These are phyloP conservation scores for Nemania sp. DNA, from an alignment of 2,329 filamentous ascomycete species.

Conservation along the genomic window DNA sequence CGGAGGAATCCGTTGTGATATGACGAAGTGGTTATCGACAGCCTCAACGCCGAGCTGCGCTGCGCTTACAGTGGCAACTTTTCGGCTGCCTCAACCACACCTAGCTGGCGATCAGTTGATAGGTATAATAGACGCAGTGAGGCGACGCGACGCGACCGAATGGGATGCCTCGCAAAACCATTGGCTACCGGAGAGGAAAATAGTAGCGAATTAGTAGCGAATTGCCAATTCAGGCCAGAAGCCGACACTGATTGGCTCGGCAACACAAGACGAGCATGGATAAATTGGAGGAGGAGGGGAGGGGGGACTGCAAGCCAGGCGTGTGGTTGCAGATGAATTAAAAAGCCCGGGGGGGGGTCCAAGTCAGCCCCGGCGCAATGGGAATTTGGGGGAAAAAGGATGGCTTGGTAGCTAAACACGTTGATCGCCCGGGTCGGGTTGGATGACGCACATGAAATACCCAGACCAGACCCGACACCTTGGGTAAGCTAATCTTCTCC, in stretches of 20 bases:
- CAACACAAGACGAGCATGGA: slow-evolving; percentile 13
- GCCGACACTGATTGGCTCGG: slow-evolving; percentile 35
- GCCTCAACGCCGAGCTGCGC: neutral
- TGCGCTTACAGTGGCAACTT: neutral
- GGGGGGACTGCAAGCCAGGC: slow-evolving; percentile 16
- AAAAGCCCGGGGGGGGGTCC: too few relatives aligned
- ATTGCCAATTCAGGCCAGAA: slow-evolving; percentile 36
- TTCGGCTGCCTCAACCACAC: neutral
- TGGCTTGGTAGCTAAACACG: slow-evolving; percentile 5
- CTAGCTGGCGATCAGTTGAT: neutral
- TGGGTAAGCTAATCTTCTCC: slow-evolving; percentile 27
- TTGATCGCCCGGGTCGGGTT: slow-evolving; percentile 21
- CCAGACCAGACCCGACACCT: slow-evolving; percentile 25
- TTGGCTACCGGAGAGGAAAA: slow-evolving; percentile 3
- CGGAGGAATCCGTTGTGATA: neutral
- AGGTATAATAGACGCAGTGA: neutral
- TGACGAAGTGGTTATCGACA: neutral
- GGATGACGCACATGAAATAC: slow-evolving; percentile 23
- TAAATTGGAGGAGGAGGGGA: slow-evolving; percentile 6
- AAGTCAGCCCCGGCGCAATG: too few relatives aligned
- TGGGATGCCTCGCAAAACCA: slow-evolving; percentile 2
- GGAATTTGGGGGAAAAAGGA: neutral
- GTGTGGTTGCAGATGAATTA: neutral
- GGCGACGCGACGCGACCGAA: neutral
- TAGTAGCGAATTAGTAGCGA: too few relatives aligned